Evolutionary conservation across 495 filamentous ascomycete genomes (phyloP), one percentile per base, ranked within the genome.

Genomic region (Sordaria brevicollis): DNA sequence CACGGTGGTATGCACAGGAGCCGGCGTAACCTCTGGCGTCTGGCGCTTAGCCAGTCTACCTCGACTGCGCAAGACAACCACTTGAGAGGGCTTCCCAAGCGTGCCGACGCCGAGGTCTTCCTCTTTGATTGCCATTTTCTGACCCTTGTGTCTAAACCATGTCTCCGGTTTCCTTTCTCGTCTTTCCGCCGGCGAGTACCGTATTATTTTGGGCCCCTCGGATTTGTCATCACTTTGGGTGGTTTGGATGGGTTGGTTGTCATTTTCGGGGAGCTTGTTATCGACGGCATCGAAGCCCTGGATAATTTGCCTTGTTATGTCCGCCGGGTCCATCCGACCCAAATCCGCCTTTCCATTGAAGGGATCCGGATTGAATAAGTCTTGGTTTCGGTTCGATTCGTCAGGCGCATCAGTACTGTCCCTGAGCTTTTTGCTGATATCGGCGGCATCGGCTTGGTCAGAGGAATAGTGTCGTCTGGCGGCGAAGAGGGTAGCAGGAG

Each of bases 31-130:
- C 17, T 65, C 19, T 37, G 68, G 15, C n/a, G 33, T 65, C 21
- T 33, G 29, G 35, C 68, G 65, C 6, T 25, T 34, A 9, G 36
- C n/a, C 65, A 36, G 13, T 31, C 34, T 65, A 8, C 38, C 39
- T 9, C 38, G 72, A 49, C 15, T 72, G 70, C 76, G 79, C 71
- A 86, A 25, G 49, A 62, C 49, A 62, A 62, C 49, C 25, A 62
- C 49, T 62, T 31, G 49, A 21, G 49, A 62, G 21, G 49, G 49
- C 13, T 62, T 62, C 21, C 49, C 49, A 5, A 62, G 13, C 13
- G 33, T 17, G 49, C 49, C 49, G 49, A 62, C 49, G 17, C 11
- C 17, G 5, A 62, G 49, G 49, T 62, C 49, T 62, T 62, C 49
- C 49, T 62, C 21, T 13, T 62, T 62, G 49, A 62, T 29, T 15